These are phyloP conservation scores for Cladosporium sp. DNA, from an alignment of 2,329 filamentous ascomycete genomes.

Conservation along the genomic window DNA sequence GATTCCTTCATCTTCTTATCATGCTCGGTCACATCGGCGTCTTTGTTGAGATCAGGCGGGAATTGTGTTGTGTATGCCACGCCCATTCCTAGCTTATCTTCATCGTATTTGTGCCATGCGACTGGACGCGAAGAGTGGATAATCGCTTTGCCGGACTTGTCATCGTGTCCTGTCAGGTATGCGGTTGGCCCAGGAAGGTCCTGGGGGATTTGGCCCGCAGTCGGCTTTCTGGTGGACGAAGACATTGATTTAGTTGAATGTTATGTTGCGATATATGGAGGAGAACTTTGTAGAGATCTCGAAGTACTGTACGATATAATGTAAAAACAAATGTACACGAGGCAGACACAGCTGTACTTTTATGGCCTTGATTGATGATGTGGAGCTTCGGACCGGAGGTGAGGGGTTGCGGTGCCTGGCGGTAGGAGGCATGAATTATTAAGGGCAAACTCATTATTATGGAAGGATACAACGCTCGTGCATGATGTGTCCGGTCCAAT, in stretches of 20 bases:
- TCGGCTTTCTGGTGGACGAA: constrained; percentile 21
- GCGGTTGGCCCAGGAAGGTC: constrained; percentile 30
- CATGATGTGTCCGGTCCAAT: background rate
- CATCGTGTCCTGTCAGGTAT: constrained; percentile 33
- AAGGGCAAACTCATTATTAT: background rate
- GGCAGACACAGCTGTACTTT: background rate
- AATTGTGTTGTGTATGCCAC: constrained; percentile 51
- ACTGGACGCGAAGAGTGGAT: constrained; percentile 29
- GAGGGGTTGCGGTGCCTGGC: background rate
- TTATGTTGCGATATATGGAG: background rate
- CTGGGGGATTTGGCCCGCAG: constrained; percentile 26
- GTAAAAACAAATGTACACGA: background rate
- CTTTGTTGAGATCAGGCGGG: constrained; percentile 44
- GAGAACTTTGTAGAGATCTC: background rate
- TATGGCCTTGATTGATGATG: background rate
- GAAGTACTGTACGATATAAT: background rate
- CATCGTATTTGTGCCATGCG: constrained; percentile 32
- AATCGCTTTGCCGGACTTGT: constrained; percentile 30
- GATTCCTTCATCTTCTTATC: constrained; percentile 36
- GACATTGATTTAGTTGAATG: background rate
- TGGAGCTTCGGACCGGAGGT: constrained; percentile 3
- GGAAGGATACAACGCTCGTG: background rate
- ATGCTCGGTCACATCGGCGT: constrained; percentile 48
- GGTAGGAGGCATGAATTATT: background rate
- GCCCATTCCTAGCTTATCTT: constrained; percentile 46